Base-by-base conservation (phyloP, 2,329 filamentous ascomycete species). In the Rosellinia necatrix region DNA sequence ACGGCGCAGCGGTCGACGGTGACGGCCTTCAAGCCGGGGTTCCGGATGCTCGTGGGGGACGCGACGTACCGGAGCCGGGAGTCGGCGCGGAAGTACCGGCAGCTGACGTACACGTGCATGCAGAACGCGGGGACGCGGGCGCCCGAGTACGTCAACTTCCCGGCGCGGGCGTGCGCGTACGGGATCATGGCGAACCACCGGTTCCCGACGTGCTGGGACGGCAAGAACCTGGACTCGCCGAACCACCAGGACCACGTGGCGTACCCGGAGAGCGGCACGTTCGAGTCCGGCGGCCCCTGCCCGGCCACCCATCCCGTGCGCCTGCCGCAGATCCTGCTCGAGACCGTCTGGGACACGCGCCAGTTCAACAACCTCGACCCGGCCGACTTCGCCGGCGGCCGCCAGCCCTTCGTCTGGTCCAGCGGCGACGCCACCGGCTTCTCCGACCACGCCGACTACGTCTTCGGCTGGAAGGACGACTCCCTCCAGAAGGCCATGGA, bases 11-110 rank as follows among this genome's bases (percentile, higher is more conserved):
- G 58, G 32, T 71, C 68, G 3, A 72, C 68, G 6, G 75, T 77
- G 13, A 77, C 75, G 2, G 75, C 75, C 17, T 78, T 78, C 70
- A 76, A 76, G 67, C 72, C 74, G 59, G 81, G 71, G 22, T 79
- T 79, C 70, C 76, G 76, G 59, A 78, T 79, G 76, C 72, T 79
- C 13, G 72, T 77, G 40, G 76, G 76, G 57, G 72, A 79, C 58
- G 65, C 72, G 15, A 64, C 66, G 4, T 72, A 66, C 68, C 63
- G 65, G 6, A 68, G 63, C 56, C 70, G 71, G 30, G 70, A 72
- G 2, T 53, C 72, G 17, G 63, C 71, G 4, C 53, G 68, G 29
- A 72, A 73, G 25, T 77, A 68, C 67, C 73, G 73, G 7, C 75
- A 76, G 57, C 62, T 75, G 9, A 73, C 71, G 6, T 74, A 72